Base-by-base conservation (phyloP, 1,139 yeast genomes). In the Candida albicans region DNA sequence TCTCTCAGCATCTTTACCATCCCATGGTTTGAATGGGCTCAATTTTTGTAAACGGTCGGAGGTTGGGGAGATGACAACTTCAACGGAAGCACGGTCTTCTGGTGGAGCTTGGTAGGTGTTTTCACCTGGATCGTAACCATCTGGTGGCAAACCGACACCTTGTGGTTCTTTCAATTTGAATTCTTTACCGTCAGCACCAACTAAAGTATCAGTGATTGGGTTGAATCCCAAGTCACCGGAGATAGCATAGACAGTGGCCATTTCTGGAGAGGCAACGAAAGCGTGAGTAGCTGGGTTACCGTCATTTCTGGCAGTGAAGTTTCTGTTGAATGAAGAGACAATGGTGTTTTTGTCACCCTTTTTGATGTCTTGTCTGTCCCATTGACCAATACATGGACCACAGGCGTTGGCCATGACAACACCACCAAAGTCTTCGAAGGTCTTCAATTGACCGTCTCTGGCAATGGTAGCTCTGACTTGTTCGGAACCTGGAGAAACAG, bases 31-130 rank as follows among this genome's bases (percentile, higher is more conserved):
- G 73, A 73, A 73, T 45, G 79, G 77, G 48, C 68, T 68, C 64
- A 73, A 73, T 57, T 65, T 66, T 62, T 73, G 79, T 63, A 73
- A 73, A 71, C 79, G 72, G 65, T 73, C 78, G 53, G 97, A 89
- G 51, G 82, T 75, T 75, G 97, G 97, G 46, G 89, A 64, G 61
- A 91, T 88, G 57, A 72, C 75, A 59, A 91, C 98, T 40, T 68
- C 63, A 57, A 91, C 95, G 43, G 77, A 41, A 47, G 84, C 65
- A 77, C 97, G 88, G 75, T 87, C 96, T 52, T 68, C 73, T 66
- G 98, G 98, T 64, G 98, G 98, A 62, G 96, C 96, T 74, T 90
- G 96, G 83, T 93, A 93, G 56, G 98, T 91, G 82, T 91, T 84
- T 67, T 76, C 86, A 80, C 98, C 98, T 47, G 88, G 77, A 68